phyloP scores from a whole-genome alignment of 352 stramenopile species.

The Phytophthora pini region DNA sequence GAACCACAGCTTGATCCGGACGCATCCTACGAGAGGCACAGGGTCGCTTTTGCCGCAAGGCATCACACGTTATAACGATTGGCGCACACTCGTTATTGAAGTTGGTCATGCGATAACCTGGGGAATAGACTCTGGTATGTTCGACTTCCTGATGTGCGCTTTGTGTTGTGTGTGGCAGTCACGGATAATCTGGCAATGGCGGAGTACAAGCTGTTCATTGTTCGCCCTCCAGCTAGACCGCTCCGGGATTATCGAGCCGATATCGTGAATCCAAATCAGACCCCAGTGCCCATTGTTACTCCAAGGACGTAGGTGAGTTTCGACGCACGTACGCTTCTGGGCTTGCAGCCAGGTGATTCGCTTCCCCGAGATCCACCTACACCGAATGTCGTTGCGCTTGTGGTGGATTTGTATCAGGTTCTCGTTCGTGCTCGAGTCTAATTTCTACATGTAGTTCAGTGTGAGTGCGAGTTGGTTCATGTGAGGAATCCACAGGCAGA shows the following conservation, averaged over 20 bases:
- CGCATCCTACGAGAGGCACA: too few relatives aligned
- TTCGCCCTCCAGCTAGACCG: not conserved
- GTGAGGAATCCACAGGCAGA: too few relatives aligned
- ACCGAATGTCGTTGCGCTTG: not conserved
- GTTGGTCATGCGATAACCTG: not conserved
- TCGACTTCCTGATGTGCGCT: constrained; percentile 10
- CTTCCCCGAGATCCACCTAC: not conserved
- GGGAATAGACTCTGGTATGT: not conserved
- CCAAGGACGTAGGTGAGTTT: not conserved
- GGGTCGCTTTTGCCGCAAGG: not conserved
- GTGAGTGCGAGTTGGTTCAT: too few relatives aligned
- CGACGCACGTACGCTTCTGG: not conserved
- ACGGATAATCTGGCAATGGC: not conserved
- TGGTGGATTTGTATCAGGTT: not conserved
- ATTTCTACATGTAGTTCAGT: too few relatives aligned
- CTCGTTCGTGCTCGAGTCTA: not conserved
- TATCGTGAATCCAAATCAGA: too few relatives aligned
- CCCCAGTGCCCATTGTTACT: not conserved
- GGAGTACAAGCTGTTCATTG: constrained; percentile 3
- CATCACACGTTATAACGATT: not conserved
- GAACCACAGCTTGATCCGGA: too few relatives aligned
- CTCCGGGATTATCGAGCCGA: not conserved
- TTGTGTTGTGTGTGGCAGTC: constrained; percentile 6
- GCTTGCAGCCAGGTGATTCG: not conserved
- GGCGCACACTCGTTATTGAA: constrained; percentile 8